Evolutionary conservation across 176 grass and related monocot species (phyloP).

Genomic region (Oryza officinalis): DNA sequence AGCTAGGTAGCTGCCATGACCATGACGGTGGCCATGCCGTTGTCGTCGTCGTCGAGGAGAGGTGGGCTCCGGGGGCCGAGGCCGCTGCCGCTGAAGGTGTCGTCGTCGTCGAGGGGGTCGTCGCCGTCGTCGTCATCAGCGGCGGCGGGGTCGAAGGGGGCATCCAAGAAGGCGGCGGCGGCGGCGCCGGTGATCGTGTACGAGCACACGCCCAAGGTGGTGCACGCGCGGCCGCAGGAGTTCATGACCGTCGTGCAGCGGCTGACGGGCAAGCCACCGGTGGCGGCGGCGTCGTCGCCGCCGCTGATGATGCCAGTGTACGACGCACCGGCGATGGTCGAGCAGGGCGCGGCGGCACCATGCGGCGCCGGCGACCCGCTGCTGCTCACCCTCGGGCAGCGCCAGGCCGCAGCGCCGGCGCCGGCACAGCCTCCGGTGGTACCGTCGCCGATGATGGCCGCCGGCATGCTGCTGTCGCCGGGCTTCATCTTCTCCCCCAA

Average conservation of each 20-base stretch:
- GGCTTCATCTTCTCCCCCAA: conserved; percentile 50
- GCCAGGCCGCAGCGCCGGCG: background rate
- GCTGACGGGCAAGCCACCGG: conserved; percentile 49
- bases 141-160: background rate
- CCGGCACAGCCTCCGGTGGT: background rate
- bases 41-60: conserved; percentile 35
- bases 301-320: background rate
- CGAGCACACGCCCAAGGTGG: conserved; percentile 58
- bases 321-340: background rate
- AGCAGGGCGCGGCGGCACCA: background rate
- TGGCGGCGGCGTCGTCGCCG: background rate
- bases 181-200: conserved; percentile 53
- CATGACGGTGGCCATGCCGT: conserved; percentile 25
- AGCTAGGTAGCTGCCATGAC: conserved; percentile 9
- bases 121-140: background rate
- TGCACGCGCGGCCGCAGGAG: conserved; percentile 63
- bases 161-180: background rate
- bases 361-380: conserved; percentile 30
- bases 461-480: conserved; percentile 38
- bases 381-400: conserved; percentile 52
- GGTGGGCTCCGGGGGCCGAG: conserved; percentile 45
- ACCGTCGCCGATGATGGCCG: conserved; percentile 42
- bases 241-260: conserved; percentile 77
- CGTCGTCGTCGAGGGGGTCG: background rate
- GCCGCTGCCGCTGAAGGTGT: conserved; percentile 46